These are phyloP conservation scores for Solanum chmielewskii DNA, from an alignment of 257 asterid species.

Conservation along the genomic window DNA sequence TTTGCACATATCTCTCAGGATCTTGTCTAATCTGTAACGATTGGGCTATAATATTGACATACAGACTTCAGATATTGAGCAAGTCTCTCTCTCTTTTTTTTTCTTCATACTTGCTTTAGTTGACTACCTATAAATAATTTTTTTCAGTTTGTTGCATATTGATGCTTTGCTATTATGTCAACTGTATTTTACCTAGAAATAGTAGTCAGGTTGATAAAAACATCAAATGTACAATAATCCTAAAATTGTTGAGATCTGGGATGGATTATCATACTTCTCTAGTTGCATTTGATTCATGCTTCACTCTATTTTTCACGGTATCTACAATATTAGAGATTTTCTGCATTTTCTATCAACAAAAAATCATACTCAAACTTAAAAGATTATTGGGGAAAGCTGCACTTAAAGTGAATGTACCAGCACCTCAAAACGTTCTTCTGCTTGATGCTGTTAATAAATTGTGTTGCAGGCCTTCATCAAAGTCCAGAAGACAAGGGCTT, in stretches of 20 bases:
- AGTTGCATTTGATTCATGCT: neutral
- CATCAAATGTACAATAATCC: neutral
- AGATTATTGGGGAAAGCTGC: neutral
- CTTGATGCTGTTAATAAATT: neutral
- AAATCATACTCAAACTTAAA: neutral
- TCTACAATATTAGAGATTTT: neutral
- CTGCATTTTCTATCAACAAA: neutral
- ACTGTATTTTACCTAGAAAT: neutral
- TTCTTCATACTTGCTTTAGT: too few relatives aligned
- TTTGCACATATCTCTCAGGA: neutral
- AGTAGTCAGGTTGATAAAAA: neutral
- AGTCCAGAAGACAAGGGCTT: conserved; percentile 56
- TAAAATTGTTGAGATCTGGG: neutral
- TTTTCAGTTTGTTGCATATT: neutral
- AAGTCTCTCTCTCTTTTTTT: neutral
- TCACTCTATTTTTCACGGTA: neutral
- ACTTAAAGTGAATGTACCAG: neutral
- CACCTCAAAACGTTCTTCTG: neutral
- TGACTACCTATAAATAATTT: neutral
- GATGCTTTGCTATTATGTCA: neutral
- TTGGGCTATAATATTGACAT: neutral
- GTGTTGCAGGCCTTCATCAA: conserved; percentile 48
- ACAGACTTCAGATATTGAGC: neutral
- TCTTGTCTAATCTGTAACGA: neutral
- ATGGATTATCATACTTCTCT: neutral